Evolutionary conservation across 495 filamentous ascomycete genomes (phyloP).

Genomic region (Aspergillus wentii): DNA sequence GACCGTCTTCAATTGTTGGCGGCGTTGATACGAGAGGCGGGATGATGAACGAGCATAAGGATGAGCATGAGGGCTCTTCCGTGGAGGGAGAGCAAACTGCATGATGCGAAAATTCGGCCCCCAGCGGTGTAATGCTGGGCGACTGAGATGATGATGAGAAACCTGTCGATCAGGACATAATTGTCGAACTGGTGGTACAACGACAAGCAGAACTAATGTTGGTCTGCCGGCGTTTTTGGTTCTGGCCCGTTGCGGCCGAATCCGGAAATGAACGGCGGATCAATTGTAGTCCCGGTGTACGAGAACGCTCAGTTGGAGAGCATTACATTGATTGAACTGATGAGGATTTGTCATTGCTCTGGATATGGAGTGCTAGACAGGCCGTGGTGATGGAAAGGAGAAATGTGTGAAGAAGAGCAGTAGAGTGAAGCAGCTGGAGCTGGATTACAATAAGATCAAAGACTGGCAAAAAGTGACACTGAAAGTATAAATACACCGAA

Average conservation of each 20-base stretch:
- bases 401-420: neutral
- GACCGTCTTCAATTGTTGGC: constrained; percentile 61
- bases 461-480: constrained; percentile 6
- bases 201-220: neutral
- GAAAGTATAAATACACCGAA: constrained; percentile 1
- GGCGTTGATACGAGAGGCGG: constrained; percentile 56
- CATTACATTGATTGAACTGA: neutral
- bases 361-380: no score
- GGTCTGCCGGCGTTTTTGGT: neutral
- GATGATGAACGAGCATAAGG: constrained; percentile 53
- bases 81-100: constrained; percentile 88
- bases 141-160: neutral
- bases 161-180: constrained; percentile 14
- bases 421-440: no score
- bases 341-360: neutral
- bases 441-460: no score
- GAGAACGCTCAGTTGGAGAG: neutral
- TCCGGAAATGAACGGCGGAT: neutral
- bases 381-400: no score
- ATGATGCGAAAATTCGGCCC: constrained; percentile 42
- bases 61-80: constrained; percentile 70
- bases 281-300: neutral
- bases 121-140: constrained; percentile 16
- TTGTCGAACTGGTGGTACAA: neutral
- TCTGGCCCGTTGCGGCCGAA: neutral